phyloP scores from a whole-genome alignment of 2,329 filamentous ascomycete genomes.

The Exophiala mesophila region DNA sequence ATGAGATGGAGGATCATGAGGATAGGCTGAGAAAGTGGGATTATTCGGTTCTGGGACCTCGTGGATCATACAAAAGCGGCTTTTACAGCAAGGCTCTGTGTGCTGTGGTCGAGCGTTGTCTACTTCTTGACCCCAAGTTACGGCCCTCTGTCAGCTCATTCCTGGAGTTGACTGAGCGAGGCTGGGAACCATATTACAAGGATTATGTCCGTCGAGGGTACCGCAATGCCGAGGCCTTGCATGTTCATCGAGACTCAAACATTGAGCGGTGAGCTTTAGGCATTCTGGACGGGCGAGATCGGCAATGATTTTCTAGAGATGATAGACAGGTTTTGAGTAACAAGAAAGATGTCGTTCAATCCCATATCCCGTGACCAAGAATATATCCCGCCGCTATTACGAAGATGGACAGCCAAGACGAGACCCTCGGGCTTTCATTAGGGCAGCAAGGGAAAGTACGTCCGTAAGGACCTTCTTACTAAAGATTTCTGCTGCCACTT shows the following conservation, averaged over 20 bases:
- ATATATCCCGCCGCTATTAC: too few relatives aligned
- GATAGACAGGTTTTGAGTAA: too few relatives aligned
- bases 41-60: constrained; percentile 9
- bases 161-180: constrained; percentile 2
- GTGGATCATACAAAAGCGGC: neutral
- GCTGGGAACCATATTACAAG: constrained; percentile 5
- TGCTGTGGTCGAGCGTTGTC: constrained; percentile 12
- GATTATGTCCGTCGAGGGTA: neutral
- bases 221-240: neutral
- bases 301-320: too few relatives aligned
- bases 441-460: too few relatives aligned
- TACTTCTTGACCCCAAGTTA: constrained; percentile 7
- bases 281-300: too few relatives aligned
- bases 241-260: neutral
- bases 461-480: too few relatives aligned
- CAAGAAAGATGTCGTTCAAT: too few relatives aligned
- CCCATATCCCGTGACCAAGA: too few relatives aligned
- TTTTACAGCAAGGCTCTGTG: constrained; percentile 9
- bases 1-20: constrained; percentile 4
- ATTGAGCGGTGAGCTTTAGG: neutral
- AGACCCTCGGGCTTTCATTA: too few relatives aligned
- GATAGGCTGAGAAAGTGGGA: constrained; percentile 1
- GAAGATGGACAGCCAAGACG: too few relatives aligned
- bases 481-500: too few relatives aligned
- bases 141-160: constrained; percentile 8